Evolutionary conservation across 2,329 filamentous ascomycete species (phyloP).

Genomic region (Cercospora beticola): DNA sequence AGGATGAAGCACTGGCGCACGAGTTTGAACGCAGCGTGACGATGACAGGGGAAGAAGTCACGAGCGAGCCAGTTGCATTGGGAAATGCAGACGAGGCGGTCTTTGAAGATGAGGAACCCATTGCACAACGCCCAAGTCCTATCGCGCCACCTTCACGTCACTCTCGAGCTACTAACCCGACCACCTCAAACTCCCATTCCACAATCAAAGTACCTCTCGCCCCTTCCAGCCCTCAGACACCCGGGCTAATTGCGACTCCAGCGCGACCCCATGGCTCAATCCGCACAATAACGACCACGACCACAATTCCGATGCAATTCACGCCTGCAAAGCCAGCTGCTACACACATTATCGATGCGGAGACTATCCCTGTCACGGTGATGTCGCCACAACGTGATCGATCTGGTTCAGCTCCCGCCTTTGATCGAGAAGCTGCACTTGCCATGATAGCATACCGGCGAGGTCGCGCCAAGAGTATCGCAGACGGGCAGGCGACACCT

Average conservation of each 20-base stretch:
- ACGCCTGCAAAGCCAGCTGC: slow-evolving; percentile 40
- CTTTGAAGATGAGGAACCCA: slow-evolving; percentile 24
- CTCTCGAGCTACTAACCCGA: slow-evolving; percentile 11
- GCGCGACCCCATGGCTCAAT: slow-evolving; percentile 34
- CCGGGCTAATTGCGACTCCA: slow-evolving; percentile 29
- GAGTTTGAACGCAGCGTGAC: slow-evolving; percentile 31
- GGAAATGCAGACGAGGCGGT: slow-evolving; percentile 11
- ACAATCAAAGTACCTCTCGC: slow-evolving; percentile 26
- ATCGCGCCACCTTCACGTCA: slow-evolving; percentile 16
- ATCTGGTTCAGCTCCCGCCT: slow-evolving; percentile 26
- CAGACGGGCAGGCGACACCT: slow-evolving; percentile 62
- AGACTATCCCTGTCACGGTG: slow-evolving; percentile 25
- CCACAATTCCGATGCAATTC: slow-evolving; percentile 50
- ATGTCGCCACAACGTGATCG: slow-evolving; percentile 21
- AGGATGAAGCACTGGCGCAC: slow-evolving; percentile 5
- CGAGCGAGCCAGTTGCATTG: neutral
- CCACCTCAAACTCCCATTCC: slow-evolving; percentile 1
- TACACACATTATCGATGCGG: slow-evolving; percentile 19
- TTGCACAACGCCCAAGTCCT: slow-evolving; percentile 26
- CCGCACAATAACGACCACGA: slow-evolving; percentile 50
- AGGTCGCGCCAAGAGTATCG: slow-evolving; percentile 68
- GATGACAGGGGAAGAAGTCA: slow-evolving; percentile 21
- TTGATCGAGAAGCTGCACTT: slow-evolving; percentile 68
- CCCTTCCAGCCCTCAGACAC: slow-evolving; percentile 45
- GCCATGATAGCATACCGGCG: slow-evolving; percentile 72